phyloP scores from a whole-genome alignment of 805 yeast genomes.

The Candida piceae region DNA sequence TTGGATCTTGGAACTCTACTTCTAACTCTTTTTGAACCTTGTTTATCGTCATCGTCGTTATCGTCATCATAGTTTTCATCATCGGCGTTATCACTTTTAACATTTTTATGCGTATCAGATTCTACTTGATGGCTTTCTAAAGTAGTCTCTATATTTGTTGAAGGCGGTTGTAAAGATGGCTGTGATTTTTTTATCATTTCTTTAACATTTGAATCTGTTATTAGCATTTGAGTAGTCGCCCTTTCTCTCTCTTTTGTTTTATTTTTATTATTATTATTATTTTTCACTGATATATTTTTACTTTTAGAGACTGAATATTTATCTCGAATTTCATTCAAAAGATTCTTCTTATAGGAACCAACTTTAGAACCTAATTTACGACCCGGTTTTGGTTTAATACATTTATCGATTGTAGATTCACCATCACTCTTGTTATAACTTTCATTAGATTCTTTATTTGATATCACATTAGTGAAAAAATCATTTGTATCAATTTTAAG shows the following conservation, averaged over 20 bases:
- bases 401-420: conserved; percentile 6
- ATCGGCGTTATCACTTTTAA: too few relatives aligned
- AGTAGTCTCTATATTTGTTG: too few relatives aligned
- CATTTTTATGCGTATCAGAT: too few relatives aligned
- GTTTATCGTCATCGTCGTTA: conserved; percentile 10
- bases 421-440: not conserved
- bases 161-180: too few relatives aligned
- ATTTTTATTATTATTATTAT: too few relatives aligned
- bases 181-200: too few relatives aligned
- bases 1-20: conserved; percentile 19
- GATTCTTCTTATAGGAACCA: not conserved
- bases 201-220: too few relatives aligned
- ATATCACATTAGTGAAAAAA: not conserved
- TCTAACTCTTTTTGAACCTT: conserved; percentile 13
- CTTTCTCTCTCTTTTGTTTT: too few relatives aligned
- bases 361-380: not conserved
- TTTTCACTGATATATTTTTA: too few relatives aligned
- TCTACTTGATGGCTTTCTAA: too few relatives aligned
- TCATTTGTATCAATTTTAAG: conserved; percentile 10
- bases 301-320: not conserved
- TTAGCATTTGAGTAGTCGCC: too few relatives aligned
- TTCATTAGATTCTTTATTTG: not conserved
- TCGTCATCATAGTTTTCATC: conserved; percentile 5
- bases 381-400: conserved; percentile 1
- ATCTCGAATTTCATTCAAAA: not conserved